Percentiles rank a stretch among this genome's conserved stretches.
These are phyloP conservation scores for Phytophthora hybrid DNA, from an alignment of 352 stramenopile genomes.

Conservation along the genomic window DNA sequence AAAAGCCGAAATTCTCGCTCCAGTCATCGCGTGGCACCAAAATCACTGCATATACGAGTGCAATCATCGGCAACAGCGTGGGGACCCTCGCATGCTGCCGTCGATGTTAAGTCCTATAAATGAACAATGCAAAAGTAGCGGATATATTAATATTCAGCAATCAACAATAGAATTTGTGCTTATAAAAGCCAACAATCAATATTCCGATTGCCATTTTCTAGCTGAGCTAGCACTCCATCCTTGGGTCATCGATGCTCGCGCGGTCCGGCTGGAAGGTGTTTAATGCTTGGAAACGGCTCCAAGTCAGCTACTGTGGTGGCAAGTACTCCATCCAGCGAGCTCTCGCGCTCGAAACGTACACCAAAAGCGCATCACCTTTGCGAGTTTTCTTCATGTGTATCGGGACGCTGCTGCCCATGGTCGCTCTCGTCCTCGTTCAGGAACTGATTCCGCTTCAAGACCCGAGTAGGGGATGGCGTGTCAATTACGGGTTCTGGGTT, in stretches of 20 bases:
- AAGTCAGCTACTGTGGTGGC: constrained; percentile 22
- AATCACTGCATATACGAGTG: background rate
- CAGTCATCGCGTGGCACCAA: background rate
- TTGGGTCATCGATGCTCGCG: background rate
- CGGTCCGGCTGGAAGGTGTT: background rate
- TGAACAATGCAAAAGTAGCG: too few species aligned
- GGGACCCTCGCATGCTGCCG: too few species aligned
- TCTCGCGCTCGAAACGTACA: constrained; percentile 17
- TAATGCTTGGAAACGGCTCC: constrained; percentile 6
- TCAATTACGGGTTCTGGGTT: constrained; percentile 27
- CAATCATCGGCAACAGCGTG: background rate
- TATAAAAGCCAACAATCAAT: background rate
- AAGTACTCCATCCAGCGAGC: constrained; percentile 18
- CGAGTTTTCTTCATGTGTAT: constrained; percentile 9
- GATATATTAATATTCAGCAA: too few species aligned
- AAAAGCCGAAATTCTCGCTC: background rate
- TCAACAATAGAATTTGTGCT: background rate
- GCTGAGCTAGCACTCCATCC: background rate
- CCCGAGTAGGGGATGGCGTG: constrained; percentile 7
- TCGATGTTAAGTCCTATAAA: too few species aligned
- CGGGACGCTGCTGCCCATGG: constrained; percentile 5
- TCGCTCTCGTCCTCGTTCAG: constrained; percentile 1
- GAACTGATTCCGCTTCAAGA: constrained; percentile 23
- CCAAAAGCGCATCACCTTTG: background rate
- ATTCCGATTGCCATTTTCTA: background rate